Base-by-base conservation (phyloP, 2,329 filamentous ascomycete species). In the Aspergillus flavus region DNA sequence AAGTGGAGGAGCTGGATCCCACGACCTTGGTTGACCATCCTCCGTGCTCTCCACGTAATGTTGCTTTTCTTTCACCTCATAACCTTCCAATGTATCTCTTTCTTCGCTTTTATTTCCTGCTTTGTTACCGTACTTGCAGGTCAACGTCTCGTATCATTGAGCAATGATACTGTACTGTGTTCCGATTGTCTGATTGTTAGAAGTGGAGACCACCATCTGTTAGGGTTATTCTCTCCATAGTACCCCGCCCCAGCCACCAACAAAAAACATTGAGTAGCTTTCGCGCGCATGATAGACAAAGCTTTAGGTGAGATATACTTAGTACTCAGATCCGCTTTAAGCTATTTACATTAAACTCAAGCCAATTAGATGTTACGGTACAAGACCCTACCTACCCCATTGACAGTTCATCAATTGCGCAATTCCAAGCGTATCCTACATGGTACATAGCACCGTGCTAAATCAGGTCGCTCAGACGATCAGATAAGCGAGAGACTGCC, bases 251-350 rank as follows among this genome's bases (percentile, higher is more conserved):
- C 52, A 55, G 52, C 52, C 52, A 39, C 52, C 52, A 23, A 36
- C 6, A 16, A 55, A 55, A 14, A 36, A 14, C 1, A 7, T 11
- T 2, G 26, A 26, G 10, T 53, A 34, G 34, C 34, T 16, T 36
- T 53, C 16, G 50, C 16, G 30, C n/a, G 30, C n/a, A 41, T 41
- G 19, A n/a, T 32, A 30, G 50, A 34, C n/a, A 34, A 53, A 16
- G 28, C 50, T 53, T 30, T 36, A 54, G 52, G 30, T 19, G 32
- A 34, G 52, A 36, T 55, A 55, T 16, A 26, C 45, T 48, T 23
- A 48, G 45, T 41, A 36, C 12, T 36, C 36, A 55, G 52, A 55
- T 55, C 32, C 52, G 26, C 39, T 55, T 41, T 55, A 55, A 54
- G 52, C n/a, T 55, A 39, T n/a, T 32, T 39, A 39, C 32, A 16